Percentiles rank a stretch among this genome's conserved stretches.
Evolutionary conservation across 139 green algal genomes (phyloP).

Genomic region (Cymbomonas tetramitiformis): DNA sequence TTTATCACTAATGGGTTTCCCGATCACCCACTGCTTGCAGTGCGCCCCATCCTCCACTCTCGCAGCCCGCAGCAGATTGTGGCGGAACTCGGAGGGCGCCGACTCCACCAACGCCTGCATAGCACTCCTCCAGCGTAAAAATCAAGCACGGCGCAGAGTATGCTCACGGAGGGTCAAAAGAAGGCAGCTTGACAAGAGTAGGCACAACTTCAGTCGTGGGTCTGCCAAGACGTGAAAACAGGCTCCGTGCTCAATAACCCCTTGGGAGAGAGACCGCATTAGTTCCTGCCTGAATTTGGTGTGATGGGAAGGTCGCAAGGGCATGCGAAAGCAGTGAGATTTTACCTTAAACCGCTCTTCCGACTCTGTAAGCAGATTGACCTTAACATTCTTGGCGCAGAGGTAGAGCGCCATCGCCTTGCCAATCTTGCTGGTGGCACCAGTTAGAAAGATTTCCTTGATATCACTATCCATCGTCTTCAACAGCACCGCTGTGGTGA

Average conservation of each 20-base stretch:
- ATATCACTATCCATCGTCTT: conserved; percentile 22
- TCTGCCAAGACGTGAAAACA: too few species aligned
- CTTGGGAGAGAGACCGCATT: too few species aligned
- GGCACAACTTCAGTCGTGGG: too few species aligned
- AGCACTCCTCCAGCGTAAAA: too few species aligned
- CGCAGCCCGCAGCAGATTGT: conserved; percentile 21
- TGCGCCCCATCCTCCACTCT: neutral
- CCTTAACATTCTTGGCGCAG: conserved; percentile 12
- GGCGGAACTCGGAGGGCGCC: conserved; percentile 4
- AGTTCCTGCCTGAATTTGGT: too few species aligned
- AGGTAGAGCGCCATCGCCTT: conserved; percentile 34
- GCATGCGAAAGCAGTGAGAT: too few species aligned
- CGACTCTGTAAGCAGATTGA: conserved; percentile 22
- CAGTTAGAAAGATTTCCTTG: conserved; percentile 31
- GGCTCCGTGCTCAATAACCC: too few species aligned
- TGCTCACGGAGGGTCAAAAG: too few species aligned
- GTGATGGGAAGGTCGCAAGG: too few species aligned
- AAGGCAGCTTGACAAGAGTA: too few species aligned
- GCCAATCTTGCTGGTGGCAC: conserved; percentile 34
- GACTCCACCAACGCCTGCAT: too few species aligned
- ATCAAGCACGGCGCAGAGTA: too few species aligned
- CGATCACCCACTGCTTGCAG: conserved; percentile 31
- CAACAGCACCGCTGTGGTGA: conserved; percentile 32
- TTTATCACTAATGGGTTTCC: conserved; percentile 20
- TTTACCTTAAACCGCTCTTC: conserved; percentile 26